These are phyloP conservation scores for Saccharomyces paradoxus DNA, from an alignment of 805 yeast species.

Conservation along the genomic window DNA sequence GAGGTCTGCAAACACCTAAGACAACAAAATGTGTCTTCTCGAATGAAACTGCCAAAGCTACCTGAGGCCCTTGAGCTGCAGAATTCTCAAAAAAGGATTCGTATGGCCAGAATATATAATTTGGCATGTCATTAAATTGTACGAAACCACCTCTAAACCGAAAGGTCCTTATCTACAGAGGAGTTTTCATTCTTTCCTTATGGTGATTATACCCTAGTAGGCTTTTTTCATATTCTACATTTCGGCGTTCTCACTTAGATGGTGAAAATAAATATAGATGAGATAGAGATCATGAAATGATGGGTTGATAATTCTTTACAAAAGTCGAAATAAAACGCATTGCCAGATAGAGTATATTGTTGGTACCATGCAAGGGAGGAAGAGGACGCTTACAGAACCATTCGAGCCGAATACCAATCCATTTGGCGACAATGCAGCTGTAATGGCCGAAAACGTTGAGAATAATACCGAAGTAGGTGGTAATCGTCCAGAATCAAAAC, in stretches of 20 bases:
- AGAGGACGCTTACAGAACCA: slow-evolving; percentile 16
- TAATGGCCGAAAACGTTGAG: neutral
- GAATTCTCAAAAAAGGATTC: neutral
- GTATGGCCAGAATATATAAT: slow-evolving; percentile 22
- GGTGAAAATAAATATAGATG: neutral
- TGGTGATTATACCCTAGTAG: neutral
- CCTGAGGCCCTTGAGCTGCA: slow-evolving; percentile 4
- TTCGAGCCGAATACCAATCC: slow-evolving; percentile 10
- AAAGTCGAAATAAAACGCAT: neutral
- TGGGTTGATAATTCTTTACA: neutral
- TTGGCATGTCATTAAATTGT: slow-evolving; percentile 11
- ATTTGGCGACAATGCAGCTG: neutral
- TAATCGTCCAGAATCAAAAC: slow-evolving; percentile 1
- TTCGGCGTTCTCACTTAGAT: neutral
- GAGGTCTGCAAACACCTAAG: slow-evolving; percentile 9
- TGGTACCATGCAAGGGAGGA: slow-evolving; percentile 9
- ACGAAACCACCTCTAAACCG: neutral
- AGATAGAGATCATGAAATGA: neutral
- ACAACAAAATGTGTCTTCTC: slow-evolving; percentile 20
- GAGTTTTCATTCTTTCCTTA: neutral
- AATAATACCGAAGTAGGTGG: slow-evolving; percentile 1
- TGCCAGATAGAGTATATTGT: no score
- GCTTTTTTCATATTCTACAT: neutral
- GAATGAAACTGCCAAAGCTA: slow-evolving; percentile 12
- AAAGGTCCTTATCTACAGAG: neutral